Evolutionary conservation across 1,284 basidiomycete genomes (phyloP).

Genomic region (Tetrapyrgos nigripes): DNA sequence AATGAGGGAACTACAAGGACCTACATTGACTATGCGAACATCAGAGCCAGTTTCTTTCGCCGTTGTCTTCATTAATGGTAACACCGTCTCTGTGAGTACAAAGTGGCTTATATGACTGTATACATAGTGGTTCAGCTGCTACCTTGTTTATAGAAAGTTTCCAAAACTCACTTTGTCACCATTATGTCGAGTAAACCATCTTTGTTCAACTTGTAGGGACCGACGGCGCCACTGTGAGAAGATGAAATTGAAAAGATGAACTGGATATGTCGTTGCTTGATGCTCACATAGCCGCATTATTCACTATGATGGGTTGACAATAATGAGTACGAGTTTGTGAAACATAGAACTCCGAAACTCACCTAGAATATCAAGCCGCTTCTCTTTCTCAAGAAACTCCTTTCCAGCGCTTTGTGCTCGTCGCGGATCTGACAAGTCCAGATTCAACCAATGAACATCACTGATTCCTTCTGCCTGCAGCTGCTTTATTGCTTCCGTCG

Average conservation of each 20-base stretch:
- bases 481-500: conserved; percentile 43
- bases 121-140: neutral
- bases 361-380: conserved; percentile 39
- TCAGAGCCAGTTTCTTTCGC: conserved; percentile 1
- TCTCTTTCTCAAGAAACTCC: conserved; percentile 36
- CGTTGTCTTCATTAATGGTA: conserved; percentile 7
- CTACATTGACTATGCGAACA: conserved; percentile 4
- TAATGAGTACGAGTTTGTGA: no score
- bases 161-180: neutral
- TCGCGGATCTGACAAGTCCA: conserved; percentile 52
- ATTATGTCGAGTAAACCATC: conserved; percentile 1
- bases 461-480: conserved; percentile 45
- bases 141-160: no score
- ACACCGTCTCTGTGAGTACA: neutral
- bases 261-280: neutral
- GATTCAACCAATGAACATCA: conserved; percentile 46
- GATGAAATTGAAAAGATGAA: neutral
- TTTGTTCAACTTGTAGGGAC: neutral
- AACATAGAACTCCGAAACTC: neutral
- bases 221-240: neutral
- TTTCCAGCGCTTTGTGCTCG: conserved; percentile 49
- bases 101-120: conserved; percentile 9
- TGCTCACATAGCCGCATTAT: conserved; percentile 2
- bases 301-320: conserved; percentile 1
- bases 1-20: neutral